Conservation (phyloP, 441 rosid genomes). For the Erysimum cheiri region DNA sequence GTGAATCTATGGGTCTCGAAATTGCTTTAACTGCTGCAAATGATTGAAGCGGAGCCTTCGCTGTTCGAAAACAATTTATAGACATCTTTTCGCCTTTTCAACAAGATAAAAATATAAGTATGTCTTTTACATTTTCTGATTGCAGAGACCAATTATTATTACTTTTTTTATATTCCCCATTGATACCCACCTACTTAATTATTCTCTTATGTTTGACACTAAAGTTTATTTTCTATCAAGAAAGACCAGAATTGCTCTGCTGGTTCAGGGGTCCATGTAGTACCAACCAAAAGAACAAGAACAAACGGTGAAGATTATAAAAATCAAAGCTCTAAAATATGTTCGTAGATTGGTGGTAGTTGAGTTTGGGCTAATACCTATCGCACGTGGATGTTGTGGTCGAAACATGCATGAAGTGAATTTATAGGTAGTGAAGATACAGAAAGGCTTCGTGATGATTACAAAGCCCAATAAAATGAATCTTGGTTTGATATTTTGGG, state of each 20-base stretch:
- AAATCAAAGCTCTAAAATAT: background rate
- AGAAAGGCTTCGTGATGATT: constrained; percentile 8
- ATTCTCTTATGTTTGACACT: background rate
- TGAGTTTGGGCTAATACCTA: constrained; percentile 25
- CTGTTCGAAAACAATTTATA: constrained; percentile 42
- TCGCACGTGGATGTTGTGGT: constrained; percentile 41
- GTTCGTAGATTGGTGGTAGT: constrained; percentile 31
- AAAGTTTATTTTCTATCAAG: background rate
- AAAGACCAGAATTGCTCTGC: background rate
- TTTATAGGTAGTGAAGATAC: constrained; percentile 35
- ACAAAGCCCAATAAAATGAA: constrained; percentile 14
- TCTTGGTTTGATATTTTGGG: background rate
- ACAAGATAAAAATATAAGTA: constrained; percentile 27
- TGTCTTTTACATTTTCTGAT: constrained; percentile 20
- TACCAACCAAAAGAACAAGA: background rate
- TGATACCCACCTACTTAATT: background rate
- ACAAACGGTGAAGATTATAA: background rate
- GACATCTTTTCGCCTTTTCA: constrained; percentile 37
- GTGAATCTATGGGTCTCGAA: constrained; percentile 28
- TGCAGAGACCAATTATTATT: constrained; percentile 16
- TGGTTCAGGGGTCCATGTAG: constrained; percentile 3
- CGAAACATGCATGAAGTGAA: background rate
- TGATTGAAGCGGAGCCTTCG: constrained; percentile 37
- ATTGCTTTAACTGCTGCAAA: constrained; percentile 16
- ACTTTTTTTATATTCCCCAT: constrained; percentile 9